Evolutionary conservation across 2,329 filamentous ascomycete species (phyloP), one percentile per base, ranked within the genome.

Genomic region (Aspergillus udagawae): DNA sequence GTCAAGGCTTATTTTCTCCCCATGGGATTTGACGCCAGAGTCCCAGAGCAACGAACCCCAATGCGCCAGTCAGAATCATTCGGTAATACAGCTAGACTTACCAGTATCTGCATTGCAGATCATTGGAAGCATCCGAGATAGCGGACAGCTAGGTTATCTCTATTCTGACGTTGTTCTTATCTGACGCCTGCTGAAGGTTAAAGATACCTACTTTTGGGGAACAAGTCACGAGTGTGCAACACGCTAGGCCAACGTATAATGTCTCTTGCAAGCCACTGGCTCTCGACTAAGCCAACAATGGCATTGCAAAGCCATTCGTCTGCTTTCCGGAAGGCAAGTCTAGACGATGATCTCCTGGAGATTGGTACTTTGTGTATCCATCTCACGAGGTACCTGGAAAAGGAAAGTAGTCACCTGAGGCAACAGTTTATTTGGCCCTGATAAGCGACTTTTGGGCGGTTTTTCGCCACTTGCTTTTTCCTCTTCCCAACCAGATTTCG

Each of bases 401-500:
- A 21, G 49, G 49, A 42, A 51, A n/a, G 12, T 23, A 38, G 52
- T 54, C 52, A 54, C 52, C 52, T 54, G 45, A 54, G 44, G 44
- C 52, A 10, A 25, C 28, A 12, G 23, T 48, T n/a, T 10, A 48
- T 53, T 45, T 20, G 25, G 17, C 44, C 44, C 52, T 53, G 52
- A 53, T 53, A 48, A 53, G 42, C 42, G 29, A n/a, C 49, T 41
- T 23, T 51, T 29, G n/a, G 20, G 14, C 25, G 10, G 23, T n/a
- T n/a, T 28, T 42, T 54, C 14, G 52, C 54, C 51, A 53, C 50
- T 56, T 49, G 35, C 17, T 32, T 38, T 25, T 53, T 7, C 32
- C 21, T 53, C 12, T 8, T 28, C 28, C 29, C 20, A 38, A 7
- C n/a, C 14, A 25, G 28, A 14, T 12, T 49, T 49, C 44, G 5